Conservation (phyloP, 208 protist species). For the Herpetomonas tarakana region DNA sequence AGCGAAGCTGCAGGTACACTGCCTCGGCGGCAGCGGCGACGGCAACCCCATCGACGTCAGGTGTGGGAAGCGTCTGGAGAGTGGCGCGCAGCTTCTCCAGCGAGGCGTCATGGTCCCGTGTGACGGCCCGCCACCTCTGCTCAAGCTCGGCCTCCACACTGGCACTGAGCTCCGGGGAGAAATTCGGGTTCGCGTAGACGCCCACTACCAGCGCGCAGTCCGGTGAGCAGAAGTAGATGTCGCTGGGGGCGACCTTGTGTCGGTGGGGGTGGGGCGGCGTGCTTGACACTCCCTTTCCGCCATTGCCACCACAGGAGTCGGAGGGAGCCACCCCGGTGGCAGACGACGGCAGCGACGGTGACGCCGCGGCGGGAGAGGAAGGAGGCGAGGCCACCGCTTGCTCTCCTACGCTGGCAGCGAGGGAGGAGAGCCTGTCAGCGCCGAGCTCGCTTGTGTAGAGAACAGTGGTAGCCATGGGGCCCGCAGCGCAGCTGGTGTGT, state of each 20-base stretch:
- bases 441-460: background rate
- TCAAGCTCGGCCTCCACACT: slow-evolving; percentile 31
- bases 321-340: too few relatives aligned
- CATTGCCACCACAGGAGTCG: too few relatives aligned
- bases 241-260: background rate
- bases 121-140: slow-evolving; percentile 26
- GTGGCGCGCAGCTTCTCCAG: background rate
- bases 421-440: background rate
- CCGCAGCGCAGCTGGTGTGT: background rate
- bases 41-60: background rate
- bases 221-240: slow-evolving; percentile 43
- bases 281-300: too few relatives aligned
- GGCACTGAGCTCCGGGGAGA: slow-evolving; percentile 29
- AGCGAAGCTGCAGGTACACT: slow-evolving; percentile 45
- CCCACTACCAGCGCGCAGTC: slow-evolving; percentile 49
- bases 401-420: too few relatives aligned
- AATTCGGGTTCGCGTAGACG: slow-evolving; percentile 48
- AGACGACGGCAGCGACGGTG: too few relatives aligned
- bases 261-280: background rate
- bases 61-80: background rate
- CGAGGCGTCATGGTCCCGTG: slow-evolving; percentile 3
- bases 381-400: too few relatives aligned
- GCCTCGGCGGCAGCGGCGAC: background rate
- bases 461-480: slow-evolving; percentile 1
- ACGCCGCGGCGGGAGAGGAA: too few relatives aligned